Evolutionary conservation across 306 rosid genomes (phyloP), one percentile per base, ranked within the genome.

Genomic region (Inga leiocalycina): DNA sequence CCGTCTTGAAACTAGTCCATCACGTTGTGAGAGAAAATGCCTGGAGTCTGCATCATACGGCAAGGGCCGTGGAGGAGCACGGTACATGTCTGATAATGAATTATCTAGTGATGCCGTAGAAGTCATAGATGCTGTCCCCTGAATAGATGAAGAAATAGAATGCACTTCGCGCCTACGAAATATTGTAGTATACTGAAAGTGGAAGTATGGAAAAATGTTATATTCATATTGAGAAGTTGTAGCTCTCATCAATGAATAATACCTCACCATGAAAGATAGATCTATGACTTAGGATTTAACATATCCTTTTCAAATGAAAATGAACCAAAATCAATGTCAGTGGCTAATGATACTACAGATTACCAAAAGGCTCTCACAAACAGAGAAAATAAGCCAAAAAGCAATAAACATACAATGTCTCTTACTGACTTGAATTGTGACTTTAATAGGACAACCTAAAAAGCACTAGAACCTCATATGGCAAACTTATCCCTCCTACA

Each of bases 21-120:
- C 98, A 71, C 94, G 90, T 83, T 89, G 97, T 52, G 86, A 86
- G 66, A 90, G 97, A 69, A 88, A 85, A 87, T 84, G 91, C 80
- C 98, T 89, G 5, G 93, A 87, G 81, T 93, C 98, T 57, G 88
- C 93, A 84, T 96, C 99, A 81, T 96, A 96, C 15, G 99, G 99
- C 88, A 96, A 90, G 24, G 99, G 98, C 89, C 97, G 89, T 74
- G 99, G 99, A 81, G 99, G 99, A 80, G 99, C 90, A 41, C 91
- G 99, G 86, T 93, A 96, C 86, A 91, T 88, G 76, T 91, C 98
- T 66, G 98, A 91, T 22, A 93, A 81, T 78, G 97, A 90, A 89
- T 89, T 90, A 82, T 94, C 99, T 22, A 86, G 89, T 34, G 98
- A 91, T 65, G 92, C 87, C 27, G 99, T 43, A 62, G 99, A 91